A percentile compares a stretch with the other conserved stretches of the same genome.
phyloP scores from a whole-genome alignment of 2,329 filamentous ascomycete species.

The Botrytis sinoallii region DNA sequence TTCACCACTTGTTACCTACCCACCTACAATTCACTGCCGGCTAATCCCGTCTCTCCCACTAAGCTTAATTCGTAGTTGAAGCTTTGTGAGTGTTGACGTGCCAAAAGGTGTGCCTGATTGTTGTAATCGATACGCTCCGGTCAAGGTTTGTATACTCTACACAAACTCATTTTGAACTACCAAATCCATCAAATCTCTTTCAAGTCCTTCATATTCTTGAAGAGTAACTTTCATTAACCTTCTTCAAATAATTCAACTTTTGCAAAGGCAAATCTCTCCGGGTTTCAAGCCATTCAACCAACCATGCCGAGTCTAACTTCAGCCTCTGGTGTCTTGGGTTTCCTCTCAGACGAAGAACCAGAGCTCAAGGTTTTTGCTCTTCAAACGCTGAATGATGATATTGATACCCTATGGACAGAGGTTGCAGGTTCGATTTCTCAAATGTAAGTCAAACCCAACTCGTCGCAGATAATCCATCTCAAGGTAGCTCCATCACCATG shows the following conservation, averaged over 20 bases:
- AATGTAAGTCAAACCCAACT: conserved; percentile 62
- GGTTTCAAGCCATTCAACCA: not conserved
- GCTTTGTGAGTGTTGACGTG: conserved; percentile 18
- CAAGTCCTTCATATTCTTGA: not conserved
- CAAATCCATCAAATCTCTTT: not conserved
- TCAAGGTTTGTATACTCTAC: not conserved
- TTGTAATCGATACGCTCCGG: not conserved
- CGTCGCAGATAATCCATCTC: not conserved
- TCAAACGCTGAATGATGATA: conserved; percentile 91
- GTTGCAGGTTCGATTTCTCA: conserved; percentile 88
- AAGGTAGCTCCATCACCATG: not conserved
- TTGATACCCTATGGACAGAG: conserved; percentile 96
- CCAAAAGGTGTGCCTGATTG: conserved; percentile 19
- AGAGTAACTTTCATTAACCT: not conserved
- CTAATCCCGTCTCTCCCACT: not conserved
- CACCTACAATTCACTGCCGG: not conserved
- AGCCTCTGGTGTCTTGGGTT: conserved; percentile 90
- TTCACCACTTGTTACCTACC: not conserved
- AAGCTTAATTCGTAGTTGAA: conserved; percentile 2
- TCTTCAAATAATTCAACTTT: not conserved
- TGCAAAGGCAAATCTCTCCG: not conserved
- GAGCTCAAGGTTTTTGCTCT: conserved; percentile 94
- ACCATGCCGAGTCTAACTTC: conserved; percentile 90
- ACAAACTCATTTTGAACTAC: not conserved
- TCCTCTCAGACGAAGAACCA: conserved; percentile 89